Conservation (phyloP, 352 stramenopile species). For the Blastocystis sp. region DNA sequence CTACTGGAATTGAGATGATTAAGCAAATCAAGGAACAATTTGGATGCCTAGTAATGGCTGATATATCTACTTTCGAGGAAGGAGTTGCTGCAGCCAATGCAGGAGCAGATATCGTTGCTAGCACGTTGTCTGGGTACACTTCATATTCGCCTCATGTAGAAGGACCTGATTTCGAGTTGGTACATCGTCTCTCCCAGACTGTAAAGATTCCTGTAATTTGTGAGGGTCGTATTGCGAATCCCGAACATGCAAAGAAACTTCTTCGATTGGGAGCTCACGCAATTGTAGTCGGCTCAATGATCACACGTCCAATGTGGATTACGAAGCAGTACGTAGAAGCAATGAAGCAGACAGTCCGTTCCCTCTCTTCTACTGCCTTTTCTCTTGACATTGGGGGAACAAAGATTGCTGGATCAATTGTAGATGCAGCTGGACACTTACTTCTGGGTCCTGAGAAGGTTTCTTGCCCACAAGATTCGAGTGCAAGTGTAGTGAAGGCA, state of each 20-base stretch:
- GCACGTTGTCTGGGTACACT: constrained; percentile 62
- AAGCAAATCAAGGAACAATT: constrained; percentile 68
- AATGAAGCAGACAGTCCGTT: constrained; percentile 57
- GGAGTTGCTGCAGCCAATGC: constrained; percentile 58
- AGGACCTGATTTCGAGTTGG: constrained; percentile 59
- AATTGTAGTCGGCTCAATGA: constrained; percentile 65
- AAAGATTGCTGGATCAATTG: constrained; percentile 58
- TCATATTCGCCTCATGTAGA: constrained; percentile 26
- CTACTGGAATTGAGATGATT: constrained; percentile 65
- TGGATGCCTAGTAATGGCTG: constrained; percentile 60
- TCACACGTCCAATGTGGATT: constrained; percentile 68
- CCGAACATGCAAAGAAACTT: constrained; percentile 51
- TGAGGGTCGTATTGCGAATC: constrained; percentile 55
- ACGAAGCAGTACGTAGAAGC: constrained; percentile 62
- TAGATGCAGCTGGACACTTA: neutral
- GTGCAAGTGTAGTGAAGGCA: constrained; percentile 42
- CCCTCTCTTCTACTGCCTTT: constrained; percentile 9
- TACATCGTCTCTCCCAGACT: constrained; percentile 29
- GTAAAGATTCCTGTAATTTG: constrained; percentile 66
- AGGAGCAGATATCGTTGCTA: constrained; percentile 65
- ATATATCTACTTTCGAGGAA: constrained; percentile 68
- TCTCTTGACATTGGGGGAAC: constrained; percentile 62
- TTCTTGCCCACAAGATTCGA: constrained; percentile 25
- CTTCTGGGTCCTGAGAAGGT: neutral
- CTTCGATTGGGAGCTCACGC: constrained; percentile 48